phyloP scores from a whole-genome alignment of 139 green algal genomes.

The Spirogloea muscicola region DNA sequence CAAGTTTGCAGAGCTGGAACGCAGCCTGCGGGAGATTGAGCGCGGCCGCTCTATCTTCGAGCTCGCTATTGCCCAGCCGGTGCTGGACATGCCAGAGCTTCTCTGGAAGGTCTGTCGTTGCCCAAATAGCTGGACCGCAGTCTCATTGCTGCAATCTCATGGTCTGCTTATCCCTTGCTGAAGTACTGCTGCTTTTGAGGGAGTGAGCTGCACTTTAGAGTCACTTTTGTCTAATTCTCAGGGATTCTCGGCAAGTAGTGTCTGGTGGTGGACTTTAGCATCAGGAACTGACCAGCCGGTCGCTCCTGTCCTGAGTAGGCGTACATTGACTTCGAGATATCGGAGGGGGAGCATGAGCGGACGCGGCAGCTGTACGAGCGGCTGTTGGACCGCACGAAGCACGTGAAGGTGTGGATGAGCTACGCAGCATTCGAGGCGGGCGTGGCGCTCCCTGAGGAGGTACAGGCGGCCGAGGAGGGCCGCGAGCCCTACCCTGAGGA shows the following conservation, averaged over 20 bases:
- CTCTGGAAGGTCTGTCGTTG: conserved; percentile 98
- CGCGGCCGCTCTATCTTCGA: conserved; percentile 86
- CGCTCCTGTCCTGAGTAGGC: too few species aligned
- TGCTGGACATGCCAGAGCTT: conserved; percentile 93
- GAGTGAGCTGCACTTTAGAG: too few species aligned
- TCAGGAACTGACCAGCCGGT: too few species aligned
- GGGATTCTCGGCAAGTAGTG: too few species aligned
- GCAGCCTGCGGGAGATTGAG: conserved; percentile 71
- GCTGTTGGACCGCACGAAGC: conserved; percentile 88
- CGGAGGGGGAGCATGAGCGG: conserved; percentile 67
- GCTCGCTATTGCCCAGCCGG: conserved; percentile 83
- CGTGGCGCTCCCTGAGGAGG: conserved; percentile 52
- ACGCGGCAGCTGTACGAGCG: conserved; percentile 90
- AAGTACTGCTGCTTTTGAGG: too few species aligned
- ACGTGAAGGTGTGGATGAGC: conserved; percentile 98
- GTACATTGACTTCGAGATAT: conserved; percentile 98
- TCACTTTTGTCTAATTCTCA: too few species aligned
- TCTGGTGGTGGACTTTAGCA: too few species aligned
- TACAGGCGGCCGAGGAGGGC: conserved; percentile 24
- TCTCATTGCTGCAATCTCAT: too few species aligned
- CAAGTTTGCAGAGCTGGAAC: conserved; percentile 89
- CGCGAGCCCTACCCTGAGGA: neutral
- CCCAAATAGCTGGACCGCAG: too few species aligned
- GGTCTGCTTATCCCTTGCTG: too few species aligned
- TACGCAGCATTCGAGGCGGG: conserved; percentile 89